Conservation (phyloP, 768 basidiomycete genomes). For the Hypholoma fasciculare region DNA sequence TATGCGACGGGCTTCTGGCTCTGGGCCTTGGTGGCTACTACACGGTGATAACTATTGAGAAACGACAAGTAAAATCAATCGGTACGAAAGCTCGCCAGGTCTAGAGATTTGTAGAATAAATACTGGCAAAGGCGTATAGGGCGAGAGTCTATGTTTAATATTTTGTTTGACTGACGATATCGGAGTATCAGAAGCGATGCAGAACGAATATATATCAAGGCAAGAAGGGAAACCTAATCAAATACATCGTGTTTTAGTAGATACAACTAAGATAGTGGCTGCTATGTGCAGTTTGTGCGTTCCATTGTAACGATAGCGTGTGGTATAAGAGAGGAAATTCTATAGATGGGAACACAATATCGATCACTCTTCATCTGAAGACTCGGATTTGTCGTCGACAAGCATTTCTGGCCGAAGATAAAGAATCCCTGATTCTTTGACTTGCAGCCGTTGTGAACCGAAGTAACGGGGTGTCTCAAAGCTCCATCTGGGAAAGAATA, state of each 20-base stretch:
- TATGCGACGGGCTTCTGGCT: neutral
- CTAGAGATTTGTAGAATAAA: neutral
- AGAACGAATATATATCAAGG: neutral
- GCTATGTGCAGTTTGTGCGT: conserved; percentile 11
- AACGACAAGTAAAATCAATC: neutral
- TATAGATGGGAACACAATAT: neutral
- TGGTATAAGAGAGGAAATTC: neutral
- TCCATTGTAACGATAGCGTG: conserved; percentile 3
- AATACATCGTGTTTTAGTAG: conserved; percentile 1
- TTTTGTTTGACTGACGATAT: too few relatives aligned
- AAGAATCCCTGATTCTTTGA: conserved; percentile 50
- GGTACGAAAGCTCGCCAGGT: neutral
- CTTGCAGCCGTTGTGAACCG: conserved; percentile 51
- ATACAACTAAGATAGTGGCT: conserved; percentile 3
- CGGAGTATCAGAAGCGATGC: neutral
- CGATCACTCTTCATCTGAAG: conserved; percentile 39
- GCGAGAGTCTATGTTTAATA: too few relatives aligned
- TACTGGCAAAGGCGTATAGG: too few relatives aligned
- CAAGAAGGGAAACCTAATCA: neutral
- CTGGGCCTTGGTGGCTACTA: neutral
- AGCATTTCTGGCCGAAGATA: conserved; percentile 39
- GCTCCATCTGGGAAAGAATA: conserved; percentile 47
- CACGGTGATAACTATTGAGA: neutral
- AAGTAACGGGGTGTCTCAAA: conserved; percentile 73
- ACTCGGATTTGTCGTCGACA: conserved; percentile 31